Conservation (phyloP, 2,329 filamentous ascomycete species). For the Aspergillus jensenii region DNA sequence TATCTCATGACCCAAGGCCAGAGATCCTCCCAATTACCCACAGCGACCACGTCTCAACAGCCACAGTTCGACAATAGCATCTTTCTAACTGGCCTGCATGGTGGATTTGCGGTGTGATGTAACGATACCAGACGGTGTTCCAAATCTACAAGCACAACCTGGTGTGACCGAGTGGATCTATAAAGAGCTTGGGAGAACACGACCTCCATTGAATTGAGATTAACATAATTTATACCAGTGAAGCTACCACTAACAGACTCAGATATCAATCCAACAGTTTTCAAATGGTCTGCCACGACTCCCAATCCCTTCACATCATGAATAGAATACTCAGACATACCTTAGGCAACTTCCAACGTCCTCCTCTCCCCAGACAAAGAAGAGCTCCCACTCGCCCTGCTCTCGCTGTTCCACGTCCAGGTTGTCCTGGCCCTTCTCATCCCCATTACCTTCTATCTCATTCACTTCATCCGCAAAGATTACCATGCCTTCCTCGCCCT, state of each 20-base stretch:
- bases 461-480: conserved; percentile 60
- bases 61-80: not conserved
- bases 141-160: not conserved
- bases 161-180: conserved; percentile 5
- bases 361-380: not conserved
- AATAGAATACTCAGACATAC: not conserved
- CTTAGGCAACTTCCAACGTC: not conserved
- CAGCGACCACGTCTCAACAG: not conserved
- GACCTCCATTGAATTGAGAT: not conserved
- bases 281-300: conserved; percentile 1
- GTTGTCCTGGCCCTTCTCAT: conserved; percentile 29
- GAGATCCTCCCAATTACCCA: not conserved
- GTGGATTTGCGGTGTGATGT: conserved; percentile 16
- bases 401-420: conserved; percentile 4
- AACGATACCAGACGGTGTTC: not conserved
- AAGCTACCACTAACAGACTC: not conserved
- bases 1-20: not conserved
- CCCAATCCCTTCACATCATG: not conserved
- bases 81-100: not conserved
- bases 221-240: not conserved
- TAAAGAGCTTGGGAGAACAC: conserved; percentile 3
- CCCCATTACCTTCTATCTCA: conserved; percentile 49
- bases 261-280: not conserved
- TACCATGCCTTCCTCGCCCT: conserved; percentile 74
- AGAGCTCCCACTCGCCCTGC: not conserved